Evolutionary conservation across 768 basidiomycete species (phyloP), one percentile per base, ranked within the genome.

Genomic region (Hericium alpestre): DNA sequence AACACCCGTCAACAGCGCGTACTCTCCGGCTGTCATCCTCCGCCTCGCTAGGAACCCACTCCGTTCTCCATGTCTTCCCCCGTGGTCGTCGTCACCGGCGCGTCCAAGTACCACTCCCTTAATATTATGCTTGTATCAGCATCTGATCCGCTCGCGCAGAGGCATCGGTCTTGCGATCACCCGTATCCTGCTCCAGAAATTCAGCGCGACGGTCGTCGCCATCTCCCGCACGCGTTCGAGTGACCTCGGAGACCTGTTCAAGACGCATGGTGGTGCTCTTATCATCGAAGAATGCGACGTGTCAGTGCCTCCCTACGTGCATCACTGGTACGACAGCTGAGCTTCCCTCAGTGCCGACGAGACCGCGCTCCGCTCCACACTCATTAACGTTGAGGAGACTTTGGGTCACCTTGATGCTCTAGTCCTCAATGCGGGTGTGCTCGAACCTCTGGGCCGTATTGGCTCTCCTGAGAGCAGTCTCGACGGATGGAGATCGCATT

Each of bases 91-190:
- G 76, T 95, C 61, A 90, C 93, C 57, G 93, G 94, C 55, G 93
- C 89, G 18, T 93, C 89, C 55, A 90, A 78, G 87, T 88, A 48
- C 11, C 40, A 51, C 46, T 13, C 22, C 53, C 22, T 37, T 3
- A 7, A 41, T 49, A 5, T 57, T 53, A 40, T 38, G n/a, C 76
- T 76, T 48, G 39, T 12, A 32, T 32, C 18, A 7, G 52, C 2
- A 18, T 55, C 52, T 58, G 51, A 20, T 57, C 56, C 60, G 58
- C 47, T 61, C 53, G 52, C 56, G 54, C 56, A 76, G 78, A 64
- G 84, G 84, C 4, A 84, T 96, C 59, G 93, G 94, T 1, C 81
- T 95, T 52, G 87, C 90, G 16, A 79, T 89, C 61, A 79, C 86
- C 37, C 75, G 65, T n/a, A 73, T 80, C 54, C 78, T 94, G 22